Conservation (phyloP, 1,284 basidiomycete genomes). For the Neolentinus lepideus region DNA sequence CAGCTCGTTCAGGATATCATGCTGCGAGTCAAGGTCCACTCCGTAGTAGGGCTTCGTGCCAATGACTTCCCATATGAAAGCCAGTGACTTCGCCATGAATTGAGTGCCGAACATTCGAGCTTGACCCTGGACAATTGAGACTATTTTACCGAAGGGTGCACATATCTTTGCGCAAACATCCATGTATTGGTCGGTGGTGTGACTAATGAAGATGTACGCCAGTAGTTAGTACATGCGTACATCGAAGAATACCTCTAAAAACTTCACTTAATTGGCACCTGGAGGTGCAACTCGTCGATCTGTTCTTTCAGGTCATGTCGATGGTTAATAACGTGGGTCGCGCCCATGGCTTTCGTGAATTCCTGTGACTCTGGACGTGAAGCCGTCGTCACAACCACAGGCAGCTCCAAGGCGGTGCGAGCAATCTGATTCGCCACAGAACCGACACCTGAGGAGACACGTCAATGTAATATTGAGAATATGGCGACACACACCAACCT, state of each 20-base stretch:
- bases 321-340: not conserved
- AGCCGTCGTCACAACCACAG: not conserved
- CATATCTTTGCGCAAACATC: not conserved
- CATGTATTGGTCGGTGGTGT: conserved; percentile 1
- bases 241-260: not conserved
- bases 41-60: not conserved
- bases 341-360: not conserved
- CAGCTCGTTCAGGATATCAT: not conserved
- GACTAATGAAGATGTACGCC: not conserved
- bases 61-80: not conserved
- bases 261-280: not conserved
- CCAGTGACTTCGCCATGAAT: not conserved
- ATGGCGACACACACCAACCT: not conserved
- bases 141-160: not conserved
- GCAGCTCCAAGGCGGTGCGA: not conserved
- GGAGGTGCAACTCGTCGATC: not conserved
- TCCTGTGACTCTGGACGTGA: not conserved
- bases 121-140: not conserved
- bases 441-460: not conserved
- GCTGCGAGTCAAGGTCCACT: not conserved
- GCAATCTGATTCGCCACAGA: conserved; percentile 1
- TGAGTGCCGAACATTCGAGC: not conserved
- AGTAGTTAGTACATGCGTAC: not conserved
- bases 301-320: not conserved
- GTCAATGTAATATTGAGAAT: not conserved